Percentiles rank a stretch among this genome's conserved stretches.
Evolutionary conservation across 2,329 filamentous ascomycete species (phyloP).

Genomic region (Teratosphaeriaceae sp.): DNA sequence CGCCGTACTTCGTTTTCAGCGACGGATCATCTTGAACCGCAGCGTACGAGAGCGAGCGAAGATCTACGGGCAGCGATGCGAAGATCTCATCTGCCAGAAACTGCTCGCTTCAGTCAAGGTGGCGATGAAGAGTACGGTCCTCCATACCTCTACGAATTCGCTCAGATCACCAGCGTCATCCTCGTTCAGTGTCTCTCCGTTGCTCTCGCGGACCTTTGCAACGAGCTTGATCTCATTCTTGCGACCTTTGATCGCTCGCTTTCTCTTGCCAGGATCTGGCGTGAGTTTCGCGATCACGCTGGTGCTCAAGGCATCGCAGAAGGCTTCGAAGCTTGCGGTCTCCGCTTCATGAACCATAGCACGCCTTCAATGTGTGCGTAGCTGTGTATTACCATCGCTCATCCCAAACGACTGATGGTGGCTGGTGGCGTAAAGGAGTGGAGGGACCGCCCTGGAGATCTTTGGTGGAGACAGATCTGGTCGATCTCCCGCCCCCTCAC

Average conservation of each 20-base stretch:
- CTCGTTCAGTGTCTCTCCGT: constrained; percentile 11
- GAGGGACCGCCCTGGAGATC: neutral
- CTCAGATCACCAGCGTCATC: constrained; percentile 60
- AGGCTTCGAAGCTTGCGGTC: constrained; percentile 56
- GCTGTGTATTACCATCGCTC: neutral
- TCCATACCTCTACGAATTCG: constrained; percentile 66
- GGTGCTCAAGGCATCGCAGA: constrained; percentile 67
- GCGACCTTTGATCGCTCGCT: constrained; percentile 34
- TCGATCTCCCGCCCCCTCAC: constrained; percentile 1
- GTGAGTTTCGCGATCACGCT: constrained; percentile 58
- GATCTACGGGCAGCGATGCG: constrained; percentile 51
- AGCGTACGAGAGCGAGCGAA: constrained; percentile 58
- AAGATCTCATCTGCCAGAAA: constrained; percentile 70
- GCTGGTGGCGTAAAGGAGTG: neutral
- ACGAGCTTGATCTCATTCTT: constrained; percentile 35
- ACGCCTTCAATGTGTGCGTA: neutral
- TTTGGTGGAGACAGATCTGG: neutral
- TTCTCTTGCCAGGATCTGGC: constrained; percentile 40
- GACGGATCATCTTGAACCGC: constrained; percentile 43
- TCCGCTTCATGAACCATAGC: constrained; percentile 33
- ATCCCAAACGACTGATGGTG: neutral
- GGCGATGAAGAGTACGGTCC: neutral
- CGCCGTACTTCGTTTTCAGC: constrained; percentile 49
- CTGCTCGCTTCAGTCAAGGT: constrained; percentile 24
- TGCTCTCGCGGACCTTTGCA: neutral